Evolutionary conservation across 2,329 filamentous ascomycete genomes (phyloP), one percentile per base, ranked within the genome.

Genomic region (Drechslera avenae): DNA sequence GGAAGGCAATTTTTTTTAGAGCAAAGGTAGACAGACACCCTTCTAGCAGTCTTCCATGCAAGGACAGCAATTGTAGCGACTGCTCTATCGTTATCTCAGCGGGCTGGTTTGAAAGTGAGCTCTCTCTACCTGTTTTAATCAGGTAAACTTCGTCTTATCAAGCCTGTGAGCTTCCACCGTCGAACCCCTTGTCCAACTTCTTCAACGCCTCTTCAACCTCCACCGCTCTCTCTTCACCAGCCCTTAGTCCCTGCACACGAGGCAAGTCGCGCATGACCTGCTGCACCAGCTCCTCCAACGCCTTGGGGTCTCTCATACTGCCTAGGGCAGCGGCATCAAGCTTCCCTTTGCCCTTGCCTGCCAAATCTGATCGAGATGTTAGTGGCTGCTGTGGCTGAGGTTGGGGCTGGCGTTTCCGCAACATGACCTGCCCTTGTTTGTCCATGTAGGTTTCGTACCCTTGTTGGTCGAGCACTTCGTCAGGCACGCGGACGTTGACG

Each of bases 381-480:
- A 49, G 19, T 39, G 52, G 43, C 30, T 39, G 40, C 26, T 34
- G 41, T 21, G 37, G 18, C 19, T 54, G 54, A 23, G 50, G 39
- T 32, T 51, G 54, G 5, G 56, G 52, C 37, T 73, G 77, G 46
- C 78, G 75, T 36, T 77, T 72, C 4, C 77, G 56, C 28, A 80
- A 59, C 47, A 78, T 75, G n/a, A 79, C 77, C 50, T 79, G 76
- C 5, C 78, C 78, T 51, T 77, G 76, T 26, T 62, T 64, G 39
- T 80, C 78, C 75, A 79, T 78, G 52, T 79, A 79, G 1, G 78
- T 79, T 60, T 80, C 78, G 50, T 79, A 79, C 3, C 76, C 76
- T 52, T 78, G 75, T 39, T 77, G 74, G 44, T 79, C 77, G 7
- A 79, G 71, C 1, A 80, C 77, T 53, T 80, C 78, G 31, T 75